Base-by-base conservation (phyloP, 768 basidiomycete species). In the Tylopilus rubrobrunneus region DNA sequence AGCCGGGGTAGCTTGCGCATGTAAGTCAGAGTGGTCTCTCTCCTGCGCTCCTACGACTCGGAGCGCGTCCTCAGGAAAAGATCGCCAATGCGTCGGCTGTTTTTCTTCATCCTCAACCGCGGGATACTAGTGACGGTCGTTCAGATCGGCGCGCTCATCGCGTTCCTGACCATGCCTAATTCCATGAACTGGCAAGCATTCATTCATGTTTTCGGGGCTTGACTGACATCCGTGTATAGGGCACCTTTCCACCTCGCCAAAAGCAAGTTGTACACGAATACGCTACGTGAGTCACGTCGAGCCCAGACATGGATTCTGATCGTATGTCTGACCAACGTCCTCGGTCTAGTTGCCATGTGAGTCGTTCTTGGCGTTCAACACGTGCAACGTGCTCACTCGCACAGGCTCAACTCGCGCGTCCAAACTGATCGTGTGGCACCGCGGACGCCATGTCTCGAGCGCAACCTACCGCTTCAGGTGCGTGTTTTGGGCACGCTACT, bases 111-210 rank as follows among this genome's bases (percentile, higher is more conserved):
- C 23, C 39, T 53, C 28, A 53, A 49, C 31, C 43, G 49, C 11
- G 49, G 45, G 10, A 46, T 57, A 31, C 37, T 49, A n/a, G 51
- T 51, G 45, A 58, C 55, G 7, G 3, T 48, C 25, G 12, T 51
- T 29, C 55, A 58, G 25, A 25, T 56, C 6, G 39, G 19, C 27
- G 17, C n/a, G 21, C 47, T 52, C 12, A 1, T 37, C 23, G 33
- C 43, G 2, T 45, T 48, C 11, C 9, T 56, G 42, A 29, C 2
- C 34, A 37, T 3, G 7, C 46, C 44, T 21, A 10, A 2, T 12
- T 23, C 12, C 12, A 9, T 51, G 33, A 36, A 51, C 31, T 43
- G 49, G 42, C n/a, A 44, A 44, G 49, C 14, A 10, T 12, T 33
- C 3, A 23, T 33, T 43, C 9, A 19, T 12, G 8, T 10, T 3